These are phyloP conservation scores for Fraxinus greggii DNA, from an alignment of 305 asterid species.

Conservation along the genomic window DNA sequence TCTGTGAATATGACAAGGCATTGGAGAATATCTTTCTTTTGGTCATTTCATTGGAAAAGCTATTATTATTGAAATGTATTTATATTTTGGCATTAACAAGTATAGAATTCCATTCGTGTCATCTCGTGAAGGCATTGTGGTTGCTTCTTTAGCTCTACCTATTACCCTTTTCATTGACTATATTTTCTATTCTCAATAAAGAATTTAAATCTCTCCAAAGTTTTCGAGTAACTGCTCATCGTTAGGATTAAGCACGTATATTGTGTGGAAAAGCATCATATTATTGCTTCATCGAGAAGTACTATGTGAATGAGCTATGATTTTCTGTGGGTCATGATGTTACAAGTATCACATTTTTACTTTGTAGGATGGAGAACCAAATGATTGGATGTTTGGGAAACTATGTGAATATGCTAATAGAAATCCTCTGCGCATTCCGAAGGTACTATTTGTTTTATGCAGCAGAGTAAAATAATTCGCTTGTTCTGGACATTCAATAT, in stretches of 20 bases:
- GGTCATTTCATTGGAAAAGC: background rate
- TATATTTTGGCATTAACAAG: background rate
- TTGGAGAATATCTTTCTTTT: background rate
- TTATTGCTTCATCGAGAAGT: constrained; percentile 14
- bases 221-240: background rate
- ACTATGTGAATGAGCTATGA: background rate
- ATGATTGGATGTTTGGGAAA: constrained; percentile 87
- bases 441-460: constrained; percentile 44
- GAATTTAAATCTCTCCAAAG: too few relatives aligned
- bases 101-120: background rate
- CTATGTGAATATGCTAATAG: constrained; percentile 88
- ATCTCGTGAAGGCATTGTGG: background rate
- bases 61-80: background rate
- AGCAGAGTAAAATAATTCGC: constrained; percentile 1
- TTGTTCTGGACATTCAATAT: background rate
- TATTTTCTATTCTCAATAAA: too few relatives aligned
- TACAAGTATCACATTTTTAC: background rate
- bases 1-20: too few relatives aligned
- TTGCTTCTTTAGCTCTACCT: background rate
- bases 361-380: constrained; percentile 84
- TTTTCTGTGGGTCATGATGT: constrained; percentile 13
- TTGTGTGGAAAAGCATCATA: background rate
- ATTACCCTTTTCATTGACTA: too few relatives aligned
- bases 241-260: background rate
- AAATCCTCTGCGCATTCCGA: constrained; percentile 94